Evolutionary conservation across 345 rosid genomes (phyloP).

Genomic region (Trapa incisa): DNA sequence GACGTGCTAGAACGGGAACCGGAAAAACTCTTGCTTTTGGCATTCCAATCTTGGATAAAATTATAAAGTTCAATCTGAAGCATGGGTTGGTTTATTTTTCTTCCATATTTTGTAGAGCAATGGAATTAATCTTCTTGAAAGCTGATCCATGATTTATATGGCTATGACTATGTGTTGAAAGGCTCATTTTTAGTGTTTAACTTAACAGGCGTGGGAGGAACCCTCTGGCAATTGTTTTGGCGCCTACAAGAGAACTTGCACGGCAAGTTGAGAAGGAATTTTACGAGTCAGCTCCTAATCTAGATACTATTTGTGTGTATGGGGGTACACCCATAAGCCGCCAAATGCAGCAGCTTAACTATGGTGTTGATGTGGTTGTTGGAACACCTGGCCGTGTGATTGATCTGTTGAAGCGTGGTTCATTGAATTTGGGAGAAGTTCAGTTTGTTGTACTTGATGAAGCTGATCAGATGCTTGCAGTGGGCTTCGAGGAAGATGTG

Average conservation of each 20-base stretch:
- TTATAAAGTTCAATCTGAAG: slow-evolving; percentile 60
- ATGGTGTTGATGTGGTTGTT: slow-evolving; percentile 79
- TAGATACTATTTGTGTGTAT: slow-evolving; percentile 79
- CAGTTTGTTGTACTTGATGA: slow-evolving; percentile 86
- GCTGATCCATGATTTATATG: background rate
- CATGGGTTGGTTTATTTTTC: slow-evolving; percentile 56
- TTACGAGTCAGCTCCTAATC: slow-evolving; percentile 57
- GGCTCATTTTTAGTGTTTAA: background rate
- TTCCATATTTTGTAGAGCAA: background rate
- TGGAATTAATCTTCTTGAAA: background rate
- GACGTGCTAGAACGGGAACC: slow-evolving; percentile 90
- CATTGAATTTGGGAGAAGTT: slow-evolving; percentile 62
- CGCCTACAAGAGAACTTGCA: slow-evolving; percentile 97
- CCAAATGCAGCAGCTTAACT: slow-evolving; percentile 68
- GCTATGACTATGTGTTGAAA: too few species aligned
- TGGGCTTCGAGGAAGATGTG: slow-evolving; percentile 90
- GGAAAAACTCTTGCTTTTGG: slow-evolving; percentile 98
- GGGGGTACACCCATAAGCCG: slow-evolving; percentile 71
- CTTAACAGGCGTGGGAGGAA: slow-evolving; percentile 59
- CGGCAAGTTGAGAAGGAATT: slow-evolving; percentile 92
- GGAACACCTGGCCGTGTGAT: slow-evolving; percentile 98
- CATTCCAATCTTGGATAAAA: slow-evolving; percentile 72
- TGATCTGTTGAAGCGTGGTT: slow-evolving; percentile 82
- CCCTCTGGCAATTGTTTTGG: slow-evolving; percentile 77
- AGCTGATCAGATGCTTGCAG: slow-evolving; percentile 98